Percentiles rank a stretch among this genome's conserved stretches.
Evolutionary conservation across 257 asterid species (phyloP).

Genomic region (Solanum sejunctum): DNA sequence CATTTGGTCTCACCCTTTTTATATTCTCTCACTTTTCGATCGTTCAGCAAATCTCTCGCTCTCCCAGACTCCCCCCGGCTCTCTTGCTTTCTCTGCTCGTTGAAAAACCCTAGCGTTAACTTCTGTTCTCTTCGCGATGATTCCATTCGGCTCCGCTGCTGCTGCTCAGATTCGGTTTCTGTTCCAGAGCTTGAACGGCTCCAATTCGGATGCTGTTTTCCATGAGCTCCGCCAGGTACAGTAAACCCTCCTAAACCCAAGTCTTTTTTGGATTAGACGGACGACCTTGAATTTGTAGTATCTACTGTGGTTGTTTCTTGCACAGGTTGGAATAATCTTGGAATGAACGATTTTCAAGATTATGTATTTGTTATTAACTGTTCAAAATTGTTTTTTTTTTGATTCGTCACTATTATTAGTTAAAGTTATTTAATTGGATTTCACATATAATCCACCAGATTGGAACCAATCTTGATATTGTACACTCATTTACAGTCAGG

Average conservation of each 20-base stretch:
- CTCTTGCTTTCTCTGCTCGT: background rate
- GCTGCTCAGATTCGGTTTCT: slow-evolving; percentile 63
- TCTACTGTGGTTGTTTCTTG: background rate
- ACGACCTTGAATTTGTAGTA: background rate
- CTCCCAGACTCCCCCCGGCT: background rate
- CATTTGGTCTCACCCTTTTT: background rate
- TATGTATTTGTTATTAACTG: background rate
- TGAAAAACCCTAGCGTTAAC: slow-evolving; percentile 1
- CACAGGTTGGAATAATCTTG: background rate
- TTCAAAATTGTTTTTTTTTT: background rate
- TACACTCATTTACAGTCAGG: background rate
- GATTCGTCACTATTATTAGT: background rate
- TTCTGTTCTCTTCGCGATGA: slow-evolving; percentile 28
- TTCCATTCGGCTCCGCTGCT: slow-evolving; percentile 44
- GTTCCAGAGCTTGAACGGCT: slow-evolving; percentile 56
- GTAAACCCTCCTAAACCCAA: background rate
- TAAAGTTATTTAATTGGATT: background rate
- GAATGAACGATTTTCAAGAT: background rate
- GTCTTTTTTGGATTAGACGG: background rate
- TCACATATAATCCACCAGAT: background rate
- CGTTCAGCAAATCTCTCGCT: background rate
- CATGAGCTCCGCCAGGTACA: slow-evolving; percentile 64
- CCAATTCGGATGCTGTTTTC: slow-evolving; percentile 64
- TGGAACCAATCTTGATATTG: background rate
- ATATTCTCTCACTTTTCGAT: background rate